Evolutionary conservation across 169 alveolate species (phyloP), one percentile per base, ranked within the genome.

Genomic region (Babesia bovis): DNA sequence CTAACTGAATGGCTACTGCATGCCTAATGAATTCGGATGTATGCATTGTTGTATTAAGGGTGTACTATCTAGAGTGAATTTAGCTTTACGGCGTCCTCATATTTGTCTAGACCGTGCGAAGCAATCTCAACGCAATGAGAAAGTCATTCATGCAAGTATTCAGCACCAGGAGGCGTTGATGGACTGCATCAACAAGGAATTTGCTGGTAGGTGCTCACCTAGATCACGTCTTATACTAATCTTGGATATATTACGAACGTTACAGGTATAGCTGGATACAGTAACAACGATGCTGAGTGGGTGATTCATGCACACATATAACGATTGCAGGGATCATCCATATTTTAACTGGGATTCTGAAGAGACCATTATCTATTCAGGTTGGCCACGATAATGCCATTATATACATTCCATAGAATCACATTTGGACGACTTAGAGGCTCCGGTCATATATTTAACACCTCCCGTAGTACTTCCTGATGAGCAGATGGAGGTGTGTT

Each of bases 401-500:
- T 15, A 17, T 17, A 47, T 15, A 10, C n/a, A 17, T 35, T 17
- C 21, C 13, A 6, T 38, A 56, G 66, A 56, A 17, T 25, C 47
- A 33, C 0, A 19, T 79, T 15, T 21, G 33, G 32, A 25, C 19
- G 42, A 70, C 4, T 7, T 61, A 76, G 87, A 79, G 28, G 87
- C 87, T 4, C 87, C 87, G 0, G 87, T 79, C 15, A 60, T 79
- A 30, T 69, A 53, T 52, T 40, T 79, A 1, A 70, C 67, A 0
- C 82, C 83, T 12, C 87, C 87, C 13, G 40, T 58, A 13, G 44
- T 70, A 10, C 57, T 70, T 7, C 87, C 87, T 4, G 68, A 61
- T 25, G 77, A 67, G 9, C 83, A 79, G 56, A 59, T 79, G 44
- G 68, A 79, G 38, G 87, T 79, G 26, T 4, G 56, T 13, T 10